phyloP scores from a whole-genome alignment of 805 yeast genomes.

The Saturnispora kantuleensis region DNA sequence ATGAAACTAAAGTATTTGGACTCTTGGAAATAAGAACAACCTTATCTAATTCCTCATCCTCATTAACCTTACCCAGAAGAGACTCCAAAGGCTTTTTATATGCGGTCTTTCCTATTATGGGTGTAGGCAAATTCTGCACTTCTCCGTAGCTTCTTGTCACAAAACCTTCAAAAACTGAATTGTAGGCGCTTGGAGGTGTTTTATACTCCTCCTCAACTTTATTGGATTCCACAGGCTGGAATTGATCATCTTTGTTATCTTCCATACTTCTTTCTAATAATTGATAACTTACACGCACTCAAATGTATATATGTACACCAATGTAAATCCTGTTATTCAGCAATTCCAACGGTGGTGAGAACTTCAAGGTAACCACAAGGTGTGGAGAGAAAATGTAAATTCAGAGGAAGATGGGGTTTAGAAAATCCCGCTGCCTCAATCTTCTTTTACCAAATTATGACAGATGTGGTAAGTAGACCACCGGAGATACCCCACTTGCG shows the following conservation, averaged over 20 bases:
- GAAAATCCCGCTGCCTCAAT: too few species aligned
- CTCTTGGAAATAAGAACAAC: too few species aligned
- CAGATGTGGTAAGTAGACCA: background rate
- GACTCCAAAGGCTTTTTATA: background rate
- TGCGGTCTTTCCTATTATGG: conserved; percentile 8
- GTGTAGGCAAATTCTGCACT: conserved; percentile 21
- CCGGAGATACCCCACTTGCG: conserved; percentile 57
- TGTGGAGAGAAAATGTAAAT: too few species aligned
- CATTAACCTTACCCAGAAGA: background rate
- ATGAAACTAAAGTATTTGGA: background rate
- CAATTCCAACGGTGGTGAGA: too few species aligned
- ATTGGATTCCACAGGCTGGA: background rate
- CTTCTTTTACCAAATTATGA: background rate
- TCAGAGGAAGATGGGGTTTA: too few species aligned
- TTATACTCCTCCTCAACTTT: background rate
- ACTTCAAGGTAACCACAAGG: too few species aligned
- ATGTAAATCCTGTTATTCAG: too few species aligned
- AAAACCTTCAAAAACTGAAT: background rate
- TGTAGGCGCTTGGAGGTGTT: conserved; percentile 8
- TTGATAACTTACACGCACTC: too few species aligned
- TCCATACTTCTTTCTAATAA: background rate
- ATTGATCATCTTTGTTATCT: background rate
- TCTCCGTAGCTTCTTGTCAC: conserved; percentile 1
- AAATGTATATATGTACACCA: too few species aligned
- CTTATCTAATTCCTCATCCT: conserved; percentile 1